Percentiles rank a stretch among this genome's conserved stretches.
Conservation (phyloP, 768 basidiomycete species). For the Cystobasidium tubakii region DNA sequence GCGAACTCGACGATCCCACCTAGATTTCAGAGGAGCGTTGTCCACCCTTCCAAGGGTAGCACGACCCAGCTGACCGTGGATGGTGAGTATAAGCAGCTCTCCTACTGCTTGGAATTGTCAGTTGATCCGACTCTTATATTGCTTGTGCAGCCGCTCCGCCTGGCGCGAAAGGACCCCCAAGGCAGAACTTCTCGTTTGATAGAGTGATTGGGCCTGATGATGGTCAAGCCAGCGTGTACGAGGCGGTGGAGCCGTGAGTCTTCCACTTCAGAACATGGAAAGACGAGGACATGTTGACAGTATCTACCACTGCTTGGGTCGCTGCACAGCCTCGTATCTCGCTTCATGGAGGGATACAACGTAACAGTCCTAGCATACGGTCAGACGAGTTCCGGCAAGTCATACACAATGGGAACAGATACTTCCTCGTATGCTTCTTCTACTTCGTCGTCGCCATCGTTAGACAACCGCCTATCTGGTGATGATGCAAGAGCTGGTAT, state of each 20-base stretch:
- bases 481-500: slow-evolving; percentile 65
- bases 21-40: slow-evolving; percentile 84
- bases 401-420: slow-evolving; percentile 94
- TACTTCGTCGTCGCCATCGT: neutral
- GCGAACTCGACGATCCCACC: slow-evolving; percentile 60
- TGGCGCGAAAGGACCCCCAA: slow-evolving; percentile 51
- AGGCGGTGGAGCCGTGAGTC: slow-evolving; percentile 67
- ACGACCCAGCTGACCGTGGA: slow-evolving; percentile 78
- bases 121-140: no score
- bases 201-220: slow-evolving; percentile 82
- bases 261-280: no score
- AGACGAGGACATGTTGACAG: no score
- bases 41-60: slow-evolving; percentile 62
- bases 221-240: slow-evolving; percentile 79
- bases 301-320: no score
- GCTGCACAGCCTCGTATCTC: slow-evolving; percentile 58
- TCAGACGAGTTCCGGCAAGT: slow-evolving; percentile 94
- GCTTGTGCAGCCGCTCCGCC: slow-evolving; percentile 56
- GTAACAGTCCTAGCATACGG: slow-evolving; percentile 97
- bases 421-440: slow-evolving; percentile 57
- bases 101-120: no score
- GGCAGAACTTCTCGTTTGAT: slow-evolving; percentile 80
- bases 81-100: slow-evolving; percentile 49
- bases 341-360: slow-evolving; percentile 90
- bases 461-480: slow-evolving; percentile 35